Evolutionary conservation across 768 basidiomycete species (phyloP), one percentile per base, ranked within the genome.

Genomic region (Amanita pallidorosea): DNA sequence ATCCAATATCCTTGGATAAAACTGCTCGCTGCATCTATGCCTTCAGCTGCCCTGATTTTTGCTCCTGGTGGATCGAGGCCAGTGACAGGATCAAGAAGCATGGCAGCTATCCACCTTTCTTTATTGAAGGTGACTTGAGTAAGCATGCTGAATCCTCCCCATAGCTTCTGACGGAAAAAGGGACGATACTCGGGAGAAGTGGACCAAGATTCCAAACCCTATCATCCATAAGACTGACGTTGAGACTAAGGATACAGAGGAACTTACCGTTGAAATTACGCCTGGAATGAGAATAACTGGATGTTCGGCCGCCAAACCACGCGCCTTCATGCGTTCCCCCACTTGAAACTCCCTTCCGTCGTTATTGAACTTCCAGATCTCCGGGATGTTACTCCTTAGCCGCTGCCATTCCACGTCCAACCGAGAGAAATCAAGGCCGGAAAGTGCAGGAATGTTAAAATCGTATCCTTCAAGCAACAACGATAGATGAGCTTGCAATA

Each of bases 1-100:
- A 95, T 81, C 94, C 93, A 98, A 62, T 93, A 99, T 1, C 94
- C 92, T 61, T 84, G 81, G 51, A 92, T 80, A 57, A 90, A 85
- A 57, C 74, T 83, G 55, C 85, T 88, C 2, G 91, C 93, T 0
- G 91, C 91, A 60, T 90, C 87, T 18, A 95, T 80, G 0, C 94
- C 94, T 64, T 96, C 89, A 0, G 90, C 91, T 11, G 94, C 90
- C 33, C 95, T 75, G 52, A 98, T 81, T 63, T 91, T 96, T 41
- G 79, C 81, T 13, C 80, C 84, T 0, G 81, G 78, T 3, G 90
- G 88, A 60, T 99, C 95, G 5, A 99, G 73, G 0, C 95, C 95
- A 0, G 94, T 96, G 15, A 83, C 72, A 0, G 89, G 85, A 63
- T 99, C 94, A 7, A 99, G 78, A 72, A 88, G 82, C 70, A 98